phyloP scores from a whole-genome alignment of 2,329 filamentous ascomycete genomes.

The Pleurostoma richardsiae region DNA sequence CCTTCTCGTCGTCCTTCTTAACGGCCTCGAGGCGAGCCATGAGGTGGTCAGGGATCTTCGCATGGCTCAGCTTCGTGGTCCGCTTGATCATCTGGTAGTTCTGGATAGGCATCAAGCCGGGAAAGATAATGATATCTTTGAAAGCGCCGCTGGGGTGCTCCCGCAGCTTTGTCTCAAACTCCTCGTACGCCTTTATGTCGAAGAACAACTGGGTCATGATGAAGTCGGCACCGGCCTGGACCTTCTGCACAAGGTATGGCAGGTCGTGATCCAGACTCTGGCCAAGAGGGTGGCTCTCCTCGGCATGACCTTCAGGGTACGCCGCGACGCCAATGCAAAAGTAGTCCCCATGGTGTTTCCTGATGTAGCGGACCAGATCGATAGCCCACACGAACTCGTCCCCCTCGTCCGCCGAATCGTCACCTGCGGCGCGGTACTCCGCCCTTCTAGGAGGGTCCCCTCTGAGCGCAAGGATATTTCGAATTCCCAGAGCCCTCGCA shows the following conservation, averaged over 20 bases:
- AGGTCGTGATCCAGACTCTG: constrained; percentile 74
- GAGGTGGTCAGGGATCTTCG: constrained; percentile 68
- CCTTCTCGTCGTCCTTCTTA: constrained; percentile 73
- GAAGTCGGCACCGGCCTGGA: constrained; percentile 87
- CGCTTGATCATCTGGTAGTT: constrained; percentile 93
- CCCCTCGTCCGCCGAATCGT: constrained; percentile 60
- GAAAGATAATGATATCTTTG: constrained; percentile 82
- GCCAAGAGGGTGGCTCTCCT: constrained; percentile 74
- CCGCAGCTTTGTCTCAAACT: constrained; percentile 72
- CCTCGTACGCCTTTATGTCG: constrained; percentile 75
- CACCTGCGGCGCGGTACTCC: constrained; percentile 69
- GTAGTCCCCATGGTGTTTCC: constrained; percentile 80
- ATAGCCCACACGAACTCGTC: constrained; percentile 84
- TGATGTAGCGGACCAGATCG: constrained; percentile 87
- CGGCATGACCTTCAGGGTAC: constrained; percentile 92
- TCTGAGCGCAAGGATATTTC: constrained; percentile 87
- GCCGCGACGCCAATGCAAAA: constrained; percentile 94
- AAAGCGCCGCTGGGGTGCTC: constrained; percentile 81
- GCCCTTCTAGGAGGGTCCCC: constrained; percentile 87
- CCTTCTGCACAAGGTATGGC: constrained; percentile 86
- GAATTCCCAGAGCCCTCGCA: constrained; percentile 82
- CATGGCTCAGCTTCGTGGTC: constrained; percentile 92
- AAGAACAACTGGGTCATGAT: constrained; percentile 99
- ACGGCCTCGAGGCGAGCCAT: constrained; percentile 67
- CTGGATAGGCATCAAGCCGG: constrained; percentile 95